phyloP scores from a whole-genome alignment of 441 rosid genomes.

The Euphorbia schlechtendalii region DNA sequence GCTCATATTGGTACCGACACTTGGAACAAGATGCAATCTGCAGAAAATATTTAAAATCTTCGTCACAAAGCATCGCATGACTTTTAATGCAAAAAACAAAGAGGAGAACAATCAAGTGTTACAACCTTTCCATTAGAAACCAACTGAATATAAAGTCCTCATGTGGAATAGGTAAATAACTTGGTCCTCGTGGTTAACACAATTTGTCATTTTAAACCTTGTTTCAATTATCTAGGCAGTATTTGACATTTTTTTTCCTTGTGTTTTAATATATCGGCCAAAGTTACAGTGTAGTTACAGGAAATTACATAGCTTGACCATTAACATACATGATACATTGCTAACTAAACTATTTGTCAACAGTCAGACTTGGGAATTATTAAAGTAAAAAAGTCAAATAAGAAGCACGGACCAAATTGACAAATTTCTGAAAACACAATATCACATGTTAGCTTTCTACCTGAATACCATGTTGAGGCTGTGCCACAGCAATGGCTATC shows the following conservation, averaged over 20 bases:
- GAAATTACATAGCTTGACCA: not conserved
- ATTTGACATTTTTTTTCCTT: not conserved
- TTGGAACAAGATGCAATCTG: conserved; percentile 79
- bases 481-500: conserved; percentile 76
- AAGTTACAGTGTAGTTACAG: not conserved
- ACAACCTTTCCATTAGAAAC: not conserved
- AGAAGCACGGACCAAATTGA: not conserved
- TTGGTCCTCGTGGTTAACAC: not conserved
- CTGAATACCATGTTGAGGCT: conserved; percentile 89
- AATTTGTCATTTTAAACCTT: not conserved
- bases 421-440: not conserved
- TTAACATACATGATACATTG: not conserved
- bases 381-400: too few relatives aligned
- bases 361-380: too few relatives aligned
- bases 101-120: not conserved
- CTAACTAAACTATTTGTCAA: not conserved
- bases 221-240: not conserved
- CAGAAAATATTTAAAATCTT: conserved; percentile 9
- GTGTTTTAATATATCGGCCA: not conserved
- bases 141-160: not conserved
- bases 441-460: conserved; percentile 24
- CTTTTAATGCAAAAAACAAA: not conserved
- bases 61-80: not conserved
- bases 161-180: not conserved
- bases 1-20: conserved; percentile 87